Percentiles rank a stretch among this genome's conserved stretches.
These are phyloP conservation scores for Aspergillus japonicus DNA, from an alignment of 2,329 filamentous ascomycete species.

Conservation along the genomic window DNA sequence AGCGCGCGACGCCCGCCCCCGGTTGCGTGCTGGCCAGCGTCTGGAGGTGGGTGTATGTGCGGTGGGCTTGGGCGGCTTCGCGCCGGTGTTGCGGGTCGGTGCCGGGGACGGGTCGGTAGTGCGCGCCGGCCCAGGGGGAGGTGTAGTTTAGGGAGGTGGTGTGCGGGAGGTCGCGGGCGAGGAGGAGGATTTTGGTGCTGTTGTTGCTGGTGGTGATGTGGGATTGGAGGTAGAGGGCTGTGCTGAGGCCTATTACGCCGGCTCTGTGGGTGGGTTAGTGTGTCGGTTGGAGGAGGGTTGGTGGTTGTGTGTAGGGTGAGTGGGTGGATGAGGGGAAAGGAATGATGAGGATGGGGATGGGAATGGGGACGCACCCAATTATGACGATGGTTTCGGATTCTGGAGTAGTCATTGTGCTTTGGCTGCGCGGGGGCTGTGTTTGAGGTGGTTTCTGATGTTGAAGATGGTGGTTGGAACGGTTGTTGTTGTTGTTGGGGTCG, in stretches of 20 bases:
- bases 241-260: slow-evolving; percentile 42
- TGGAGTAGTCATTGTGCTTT: slow-evolving; percentile 4
- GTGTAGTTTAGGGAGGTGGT: slow-evolving; percentile 46
- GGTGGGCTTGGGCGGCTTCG: slow-evolving; percentile 39
- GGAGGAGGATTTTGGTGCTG: slow-evolving; percentile 31
- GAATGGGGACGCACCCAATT: slow-evolving; percentile 30
- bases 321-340: background rate
- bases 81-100: slow-evolving; percentile 34
- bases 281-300: background rate
- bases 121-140: slow-evolving; percentile 49
- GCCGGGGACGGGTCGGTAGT: slow-evolving; percentile 48
- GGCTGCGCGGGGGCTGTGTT: slow-evolving; percentile 18
- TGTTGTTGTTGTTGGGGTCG: background rate
- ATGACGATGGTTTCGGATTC: slow-evolving; percentile 39
- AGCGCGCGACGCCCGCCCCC: slow-evolving; percentile 37
- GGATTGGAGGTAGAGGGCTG: slow-evolving; percentile 37
- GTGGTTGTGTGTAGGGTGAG: background rate
- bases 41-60: slow-evolving; percentile 42
- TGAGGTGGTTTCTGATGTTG: background rate
- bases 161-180: slow-evolving; percentile 43
- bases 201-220: slow-evolving; percentile 13
- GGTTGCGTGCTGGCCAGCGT: slow-evolving; percentile 34
- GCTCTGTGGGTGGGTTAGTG: slow-evolving; percentile 30
- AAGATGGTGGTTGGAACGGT: background rate
- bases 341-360: background rate